Percentiles rank a stretch among this genome's conserved stretches.
Evolutionary conservation across 2,329 filamentous ascomycete genomes (phyloP).

Genomic region (Penicillium sp.): DNA sequence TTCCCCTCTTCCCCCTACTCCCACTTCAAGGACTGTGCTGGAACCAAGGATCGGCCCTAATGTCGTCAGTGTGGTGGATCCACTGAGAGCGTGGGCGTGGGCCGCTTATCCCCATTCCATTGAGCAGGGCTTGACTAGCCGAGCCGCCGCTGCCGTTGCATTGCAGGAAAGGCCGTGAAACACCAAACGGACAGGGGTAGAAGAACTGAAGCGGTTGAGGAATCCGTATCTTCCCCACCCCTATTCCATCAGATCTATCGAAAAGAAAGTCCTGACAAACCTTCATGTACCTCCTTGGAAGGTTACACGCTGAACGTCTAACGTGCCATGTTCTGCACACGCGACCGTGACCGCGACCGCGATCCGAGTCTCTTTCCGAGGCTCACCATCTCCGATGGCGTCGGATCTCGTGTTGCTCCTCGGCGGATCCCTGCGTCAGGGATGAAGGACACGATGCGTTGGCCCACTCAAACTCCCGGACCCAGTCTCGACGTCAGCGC

Average conservation of each 20-base stretch:
- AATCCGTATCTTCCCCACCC: too few relatives aligned
- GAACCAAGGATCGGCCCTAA: background rate
- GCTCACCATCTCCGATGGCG: background rate
- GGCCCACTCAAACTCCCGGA: background rate
- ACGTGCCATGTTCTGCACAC: too few relatives aligned
- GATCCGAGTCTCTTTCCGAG: too few relatives aligned
- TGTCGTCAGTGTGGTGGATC: slow-evolving; percentile 15
- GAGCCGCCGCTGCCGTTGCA: slow-evolving; percentile 20
- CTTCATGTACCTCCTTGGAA: too few relatives aligned
- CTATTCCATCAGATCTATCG: too few relatives aligned
- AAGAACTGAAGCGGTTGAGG: too few relatives aligned
- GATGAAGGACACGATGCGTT: background rate
- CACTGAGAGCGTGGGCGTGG: slow-evolving; percentile 3
- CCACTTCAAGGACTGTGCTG: too few relatives aligned
- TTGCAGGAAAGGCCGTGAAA: slow-evolving; percentile 16
- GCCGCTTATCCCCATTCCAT: background rate
- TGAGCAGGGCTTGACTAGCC: slow-evolving; percentile 17
- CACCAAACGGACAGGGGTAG: slow-evolving; percentile 3
- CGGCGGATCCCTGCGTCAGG: slow-evolving; percentile 5
- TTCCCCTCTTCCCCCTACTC: too few relatives aligned
- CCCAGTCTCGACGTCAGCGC: slow-evolving; percentile 1
- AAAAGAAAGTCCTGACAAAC: too few relatives aligned
- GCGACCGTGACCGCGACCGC: too few relatives aligned
- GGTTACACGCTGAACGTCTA: too few relatives aligned
- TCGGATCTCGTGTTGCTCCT: background rate